These are phyloP conservation scores for Geotrichum phurueaensis DNA, from an alignment of 1,139 yeast genomes.

Conservation along the genomic window DNA sequence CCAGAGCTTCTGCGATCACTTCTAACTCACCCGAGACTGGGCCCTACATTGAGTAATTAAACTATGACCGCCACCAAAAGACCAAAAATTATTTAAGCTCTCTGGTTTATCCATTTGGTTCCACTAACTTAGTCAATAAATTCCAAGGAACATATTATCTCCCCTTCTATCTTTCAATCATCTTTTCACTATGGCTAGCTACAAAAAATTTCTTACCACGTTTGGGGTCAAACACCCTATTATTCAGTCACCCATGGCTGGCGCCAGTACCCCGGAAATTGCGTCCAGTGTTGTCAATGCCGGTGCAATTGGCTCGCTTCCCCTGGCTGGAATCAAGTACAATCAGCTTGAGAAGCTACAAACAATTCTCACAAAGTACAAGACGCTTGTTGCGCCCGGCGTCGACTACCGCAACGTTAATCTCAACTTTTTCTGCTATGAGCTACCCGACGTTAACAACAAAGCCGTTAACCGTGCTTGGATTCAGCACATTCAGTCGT, in stretches of 20 bases:
- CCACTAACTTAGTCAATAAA: background rate
- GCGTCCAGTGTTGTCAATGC: slow-evolving; percentile 33
- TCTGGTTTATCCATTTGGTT: background rate
- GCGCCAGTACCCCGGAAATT: slow-evolving; percentile 27
- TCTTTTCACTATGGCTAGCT: background rate
- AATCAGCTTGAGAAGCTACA: background rate
- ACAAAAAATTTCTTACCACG: background rate
- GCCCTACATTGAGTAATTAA: background rate
- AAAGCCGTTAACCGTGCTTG: background rate
- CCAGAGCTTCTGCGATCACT: background rate
- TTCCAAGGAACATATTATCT: background rate
- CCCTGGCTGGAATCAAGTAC: background rate
- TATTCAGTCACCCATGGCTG: slow-evolving; percentile 30
- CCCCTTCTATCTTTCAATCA: background rate
- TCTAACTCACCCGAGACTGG: background rate
- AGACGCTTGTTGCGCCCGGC: background rate
- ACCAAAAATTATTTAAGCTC: background rate
- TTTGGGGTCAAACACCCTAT: slow-evolving; percentile 30
- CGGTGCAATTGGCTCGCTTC: slow-evolving; percentile 27
- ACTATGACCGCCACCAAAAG: background rate
- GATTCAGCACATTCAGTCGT: background rate
- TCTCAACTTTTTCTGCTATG: background rate
- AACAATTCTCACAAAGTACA: background rate
- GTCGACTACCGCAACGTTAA: slow-evolving; percentile 1
- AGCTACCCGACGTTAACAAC: background rate